Conservation (phyloP, 306 rosid genomes). For the Phaseolus lunatus region DNA sequence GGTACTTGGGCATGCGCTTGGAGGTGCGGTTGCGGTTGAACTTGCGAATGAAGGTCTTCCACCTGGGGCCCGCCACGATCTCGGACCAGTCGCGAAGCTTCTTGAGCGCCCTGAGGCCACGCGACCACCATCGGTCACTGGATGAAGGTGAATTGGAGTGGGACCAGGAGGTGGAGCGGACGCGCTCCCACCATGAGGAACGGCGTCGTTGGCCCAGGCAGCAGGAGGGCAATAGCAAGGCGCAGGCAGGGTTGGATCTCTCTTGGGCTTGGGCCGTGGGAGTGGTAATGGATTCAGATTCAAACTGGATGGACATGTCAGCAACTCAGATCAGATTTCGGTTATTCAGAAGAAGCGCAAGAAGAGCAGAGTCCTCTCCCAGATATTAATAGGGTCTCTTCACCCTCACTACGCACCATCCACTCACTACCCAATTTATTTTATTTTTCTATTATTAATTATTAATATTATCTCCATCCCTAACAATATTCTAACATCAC, state of each 20-base stretch:
- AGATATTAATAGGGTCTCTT: conserved; percentile 20
- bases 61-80: conserved; percentile 91
- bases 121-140: conserved; percentile 73
- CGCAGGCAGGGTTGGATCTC: conserved; percentile 32
- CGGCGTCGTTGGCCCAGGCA: conserved; percentile 58
- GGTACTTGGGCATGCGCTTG: conserved; percentile 63
- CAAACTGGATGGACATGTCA: conserved; percentile 50
- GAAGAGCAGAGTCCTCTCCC: background rate
- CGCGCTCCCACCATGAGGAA: conserved; percentile 76
- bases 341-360: background rate
- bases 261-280: conserved; percentile 45
- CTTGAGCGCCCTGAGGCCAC: conserved; percentile 64
- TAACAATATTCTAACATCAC: background rate
- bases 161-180: conserved; percentile 48
- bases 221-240: conserved; percentile 48
- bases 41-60: conserved; percentile 92
- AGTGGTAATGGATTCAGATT: conserved; percentile 47
- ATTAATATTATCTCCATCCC: background rate
- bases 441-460: background rate
- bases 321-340: background rate
- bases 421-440: background rate
- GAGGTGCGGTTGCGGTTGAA: conserved; percentile 63
- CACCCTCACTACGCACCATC: conserved; percentile 1
- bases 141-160: background rate
- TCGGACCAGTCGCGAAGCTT: conserved; percentile 91